These are phyloP conservation scores for Ceratobasidium sp. DNA, from an alignment of 1,284 basidiomycete genomes.

Conservation along the genomic window DNA sequence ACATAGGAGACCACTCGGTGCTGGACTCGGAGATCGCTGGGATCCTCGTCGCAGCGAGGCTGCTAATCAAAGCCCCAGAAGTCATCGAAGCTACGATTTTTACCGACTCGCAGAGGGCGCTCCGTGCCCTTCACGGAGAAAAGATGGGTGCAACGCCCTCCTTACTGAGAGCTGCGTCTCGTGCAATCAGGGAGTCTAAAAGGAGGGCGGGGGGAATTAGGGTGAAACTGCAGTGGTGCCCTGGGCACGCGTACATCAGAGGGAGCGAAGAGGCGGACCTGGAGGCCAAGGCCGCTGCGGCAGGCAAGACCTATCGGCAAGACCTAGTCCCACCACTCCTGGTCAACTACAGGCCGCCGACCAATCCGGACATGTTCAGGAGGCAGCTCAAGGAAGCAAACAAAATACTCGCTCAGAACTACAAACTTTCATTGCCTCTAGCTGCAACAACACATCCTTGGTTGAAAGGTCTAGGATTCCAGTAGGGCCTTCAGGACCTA, in stretches of 20 bases:
- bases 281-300: slow-evolving; percentile 17
- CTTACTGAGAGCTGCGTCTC: background rate
- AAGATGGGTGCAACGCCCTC: background rate
- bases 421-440: too few relatives aligned
- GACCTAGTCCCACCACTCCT: background rate
- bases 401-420: background rate
- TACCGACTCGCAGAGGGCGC: background rate
- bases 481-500: too few relatives aligned
- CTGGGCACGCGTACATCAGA: background rate
- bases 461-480: too few relatives aligned
- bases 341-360: background rate
- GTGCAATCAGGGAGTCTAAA: background rate
- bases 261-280: slow-evolving; percentile 2
- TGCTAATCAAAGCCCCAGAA: background rate
- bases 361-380: background rate
- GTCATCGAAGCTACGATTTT: background rate
- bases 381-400: background rate
- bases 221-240: background rate
- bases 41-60: background rate
- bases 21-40: background rate
- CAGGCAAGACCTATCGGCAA: slow-evolving; percentile 1
- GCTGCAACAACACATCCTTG: too few relatives aligned
- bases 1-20: background rate
- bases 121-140: background rate
- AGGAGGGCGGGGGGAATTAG: background rate